Evolutionary conservation across 768 basidiomycete species (phyloP), one percentile per base, ranked within the genome.

Genomic region (Thelephora aurantiotincta): DNA sequence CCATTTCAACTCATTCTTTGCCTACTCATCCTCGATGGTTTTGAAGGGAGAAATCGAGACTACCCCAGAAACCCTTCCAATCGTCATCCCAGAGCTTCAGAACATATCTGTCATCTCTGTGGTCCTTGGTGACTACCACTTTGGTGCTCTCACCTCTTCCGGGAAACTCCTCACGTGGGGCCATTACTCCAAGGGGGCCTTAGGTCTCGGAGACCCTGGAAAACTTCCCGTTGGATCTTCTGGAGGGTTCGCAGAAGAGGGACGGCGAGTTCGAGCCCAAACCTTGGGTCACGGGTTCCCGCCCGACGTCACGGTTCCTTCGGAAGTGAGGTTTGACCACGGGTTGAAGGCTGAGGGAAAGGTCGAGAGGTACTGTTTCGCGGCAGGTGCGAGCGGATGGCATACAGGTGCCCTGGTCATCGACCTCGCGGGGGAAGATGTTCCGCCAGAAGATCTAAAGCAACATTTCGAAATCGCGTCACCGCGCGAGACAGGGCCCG

Each of bases 51-150:
- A 74, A 41, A 66, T 63, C 12, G 59, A 67, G n/a, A 75, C 73
- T 16, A 41, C 38, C 18, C 16, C 16, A 18, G 38, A 41, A 14
- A 38, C 7, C 18, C 42, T 20, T 16, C 30, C 35, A 43, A 70
- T 66, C 33, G 67, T 90, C 49, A 68, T 86, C 3, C 80, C 83
- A 1, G 75, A 71, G 33, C 66, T 98, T 23, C 90, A 96, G 56
- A 73, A 84, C 54, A 74, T 67, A 53, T 69, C 72, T 34, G 76
- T 97, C 47, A 93, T 97, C 50, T 87, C 88, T 45, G 79, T 94
- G 48, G 81, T 82, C 12, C 72, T 91, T 45, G 94, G 94, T 5
- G 94, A 98, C 63, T 96, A 93, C 61, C 94, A 98, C 66, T 79
- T 72, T 58, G 86, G 78, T 33, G 93, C 94, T 1, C 67, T 96